Conservation (phyloP, 176 grass and related monocot genomes). For the Saccharum spontaneum region DNA sequence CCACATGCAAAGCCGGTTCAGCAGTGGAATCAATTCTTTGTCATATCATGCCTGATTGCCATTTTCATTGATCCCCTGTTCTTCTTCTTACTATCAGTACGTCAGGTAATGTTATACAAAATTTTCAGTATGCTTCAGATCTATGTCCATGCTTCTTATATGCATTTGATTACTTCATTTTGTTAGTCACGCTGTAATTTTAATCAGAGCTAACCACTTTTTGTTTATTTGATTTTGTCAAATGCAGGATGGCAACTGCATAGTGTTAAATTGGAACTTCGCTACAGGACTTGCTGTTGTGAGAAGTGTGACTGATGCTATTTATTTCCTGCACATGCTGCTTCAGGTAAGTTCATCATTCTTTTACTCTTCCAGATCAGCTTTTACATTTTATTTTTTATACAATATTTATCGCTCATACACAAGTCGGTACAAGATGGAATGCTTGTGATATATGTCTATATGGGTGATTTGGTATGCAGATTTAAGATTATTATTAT, state of each 20-base stretch:
- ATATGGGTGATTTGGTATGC: neutral
- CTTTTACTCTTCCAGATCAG: conserved; percentile 16
- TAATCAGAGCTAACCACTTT: conserved; percentile 17
- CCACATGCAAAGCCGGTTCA: conserved; percentile 82
- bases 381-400: conserved; percentile 19
- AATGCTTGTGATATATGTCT: neutral
- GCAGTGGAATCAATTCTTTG: conserved; percentile 93
- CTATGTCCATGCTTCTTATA: neutral
- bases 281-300: conserved; percentile 69
- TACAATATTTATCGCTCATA: neutral
- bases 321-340: conserved; percentile 94
- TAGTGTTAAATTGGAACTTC: conserved; percentile 78
- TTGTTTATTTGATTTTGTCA: neutral
- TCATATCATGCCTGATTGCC: conserved; percentile 87
- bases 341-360: conserved; percentile 71
- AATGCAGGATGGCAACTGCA: conserved; percentile 72
- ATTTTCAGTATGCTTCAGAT: neutral
- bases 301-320: conserved; percentile 90
- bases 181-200: neutral
- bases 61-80: conserved; percentile 95
- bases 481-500: neutral
- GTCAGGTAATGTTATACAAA: conserved; percentile 50
- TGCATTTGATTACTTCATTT: neutral
- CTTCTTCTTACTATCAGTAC: conserved; percentile 75
- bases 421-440: neutral